phyloP scores from a whole-genome alignment of 352 stramenopile genomes.

The Pythium monospermum region DNA sequence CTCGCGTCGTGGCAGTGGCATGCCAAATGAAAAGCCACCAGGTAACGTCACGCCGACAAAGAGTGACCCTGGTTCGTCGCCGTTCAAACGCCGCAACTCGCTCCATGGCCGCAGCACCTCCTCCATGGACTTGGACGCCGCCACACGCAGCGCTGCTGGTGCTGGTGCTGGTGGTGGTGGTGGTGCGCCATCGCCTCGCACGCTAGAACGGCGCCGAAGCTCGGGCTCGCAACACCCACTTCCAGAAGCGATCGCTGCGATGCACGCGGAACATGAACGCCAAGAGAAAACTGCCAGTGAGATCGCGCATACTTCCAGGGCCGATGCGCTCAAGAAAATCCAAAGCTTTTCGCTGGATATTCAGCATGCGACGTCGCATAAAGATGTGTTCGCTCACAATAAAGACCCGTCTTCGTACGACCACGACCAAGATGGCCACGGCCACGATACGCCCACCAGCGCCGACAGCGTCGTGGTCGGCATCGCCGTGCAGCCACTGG shows the following conservation, averaged over 20 bases:
- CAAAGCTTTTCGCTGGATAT: constrained; percentile 21
- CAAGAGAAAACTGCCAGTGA: constrained; percentile 20
- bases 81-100: constrained; percentile 18
- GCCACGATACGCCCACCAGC: constrained; percentile 4
- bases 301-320: constrained; percentile 21
- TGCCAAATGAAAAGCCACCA: neutral
- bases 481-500: constrained; percentile 2
- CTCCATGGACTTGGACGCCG: constrained; percentile 17
- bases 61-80: constrained; percentile 15
- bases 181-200: neutral
- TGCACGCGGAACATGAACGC: constrained; percentile 20
- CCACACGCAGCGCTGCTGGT: neutral
- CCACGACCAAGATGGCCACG: neutral
- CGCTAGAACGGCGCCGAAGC: constrained; percentile 19
- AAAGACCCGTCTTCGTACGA: neutral
- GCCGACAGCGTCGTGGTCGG: constrained; percentile 8
- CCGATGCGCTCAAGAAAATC: constrained; percentile 38
- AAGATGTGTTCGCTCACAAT: neutral
- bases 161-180: neutral
- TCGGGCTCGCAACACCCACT: constrained; percentile 18
- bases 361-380: constrained; percentile 1
- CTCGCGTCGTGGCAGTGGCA: constrained; percentile 2
- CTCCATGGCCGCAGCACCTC: constrained; percentile 18
- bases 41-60: constrained; percentile 15
- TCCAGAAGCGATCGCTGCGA: constrained; percentile 10